phyloP scores from a whole-genome alignment of 495 filamentous ascomycete genomes.

The Penicillium arizonense region DNA sequence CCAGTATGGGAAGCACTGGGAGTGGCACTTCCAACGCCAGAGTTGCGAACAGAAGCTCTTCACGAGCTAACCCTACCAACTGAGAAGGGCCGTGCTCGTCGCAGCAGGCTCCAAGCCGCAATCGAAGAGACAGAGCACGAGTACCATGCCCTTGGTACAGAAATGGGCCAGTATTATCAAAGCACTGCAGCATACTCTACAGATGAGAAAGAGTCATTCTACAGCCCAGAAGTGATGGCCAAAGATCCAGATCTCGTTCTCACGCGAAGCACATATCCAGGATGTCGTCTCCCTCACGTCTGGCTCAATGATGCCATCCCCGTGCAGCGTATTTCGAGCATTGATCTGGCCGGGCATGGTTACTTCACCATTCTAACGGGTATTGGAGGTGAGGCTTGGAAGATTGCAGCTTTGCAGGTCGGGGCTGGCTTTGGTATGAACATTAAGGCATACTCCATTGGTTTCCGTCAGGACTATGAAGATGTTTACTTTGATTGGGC shows the following conservation, averaged over 20 bases:
- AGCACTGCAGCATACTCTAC: conserved; percentile 31
- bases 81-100: conserved; percentile 28
- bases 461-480: conserved; percentile 48
- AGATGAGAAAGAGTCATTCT: conserved; percentile 31
- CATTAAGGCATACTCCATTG: conserved; percentile 45
- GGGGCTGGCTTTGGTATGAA: conserved; percentile 28
- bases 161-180: conserved; percentile 51
- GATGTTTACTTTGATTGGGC: conserved; percentile 55
- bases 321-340: conserved; percentile 41
- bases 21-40: conserved; percentile 24
- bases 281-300: conserved; percentile 50
- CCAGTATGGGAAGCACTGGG: conserved; percentile 47
- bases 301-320: conserved; percentile 50
- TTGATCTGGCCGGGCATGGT: conserved; percentile 53
- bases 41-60: conserved; percentile 28
- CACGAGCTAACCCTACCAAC: conserved; percentile 33
- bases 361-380: conserved; percentile 49
- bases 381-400: conserved; percentile 49
- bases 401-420: conserved; percentile 37
- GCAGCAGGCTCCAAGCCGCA: conserved; percentile 28
- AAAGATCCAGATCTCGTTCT: conserved; percentile 27
- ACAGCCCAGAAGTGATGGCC: conserved; percentile 26
- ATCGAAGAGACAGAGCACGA: conserved; percentile 44
- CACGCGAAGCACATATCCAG: conserved; percentile 43
- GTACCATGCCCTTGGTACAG: conserved; percentile 46